A percentile compares a stretch with the other conserved stretches of the same genome.
Conservation (phyloP, 2,329 filamentous ascomycete genomes). For the Aureobasidium sp. region DNA sequence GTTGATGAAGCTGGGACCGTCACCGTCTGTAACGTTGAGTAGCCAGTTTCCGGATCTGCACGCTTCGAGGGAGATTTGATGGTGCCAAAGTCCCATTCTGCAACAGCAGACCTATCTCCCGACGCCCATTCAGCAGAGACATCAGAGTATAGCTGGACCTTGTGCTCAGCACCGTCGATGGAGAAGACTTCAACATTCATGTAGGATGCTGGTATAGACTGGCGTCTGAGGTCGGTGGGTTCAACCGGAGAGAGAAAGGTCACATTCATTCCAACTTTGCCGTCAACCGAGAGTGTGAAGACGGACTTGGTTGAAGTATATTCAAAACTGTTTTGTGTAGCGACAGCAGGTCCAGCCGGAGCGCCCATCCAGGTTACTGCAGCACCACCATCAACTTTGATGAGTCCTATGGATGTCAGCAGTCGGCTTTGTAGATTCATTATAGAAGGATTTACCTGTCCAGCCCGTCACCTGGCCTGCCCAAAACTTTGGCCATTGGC, state of each 20-base stretch:
- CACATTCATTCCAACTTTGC: conserved; percentile 54
- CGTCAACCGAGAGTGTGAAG: conserved; percentile 57
- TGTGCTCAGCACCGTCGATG: conserved; percentile 52
- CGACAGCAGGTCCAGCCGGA: conserved; percentile 38
- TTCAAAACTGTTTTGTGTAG: conserved; percentile 53
- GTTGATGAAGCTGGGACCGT: neutral
- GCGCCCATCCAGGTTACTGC: conserved; percentile 61
- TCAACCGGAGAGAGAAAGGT: conserved; percentile 65
- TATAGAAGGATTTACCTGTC: conserved; percentile 15
- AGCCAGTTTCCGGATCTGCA: neutral
- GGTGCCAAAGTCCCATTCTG: conserved; percentile 53
- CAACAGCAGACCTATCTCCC: conserved; percentile 46
- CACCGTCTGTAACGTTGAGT: neutral
- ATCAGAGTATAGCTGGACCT: conserved; percentile 64
- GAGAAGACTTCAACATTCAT: conserved; percentile 55
- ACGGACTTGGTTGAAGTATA: conserved; percentile 66
- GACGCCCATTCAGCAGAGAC: conserved; percentile 66
- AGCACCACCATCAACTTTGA: conserved; percentile 54
- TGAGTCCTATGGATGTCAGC: conserved; percentile 42
- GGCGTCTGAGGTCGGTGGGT: conserved; percentile 54
- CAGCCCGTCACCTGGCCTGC: conserved; percentile 22
- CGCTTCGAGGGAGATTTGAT: neutral
- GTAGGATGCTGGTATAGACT: conserved; percentile 64
- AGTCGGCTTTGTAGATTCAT: too few relatives aligned
- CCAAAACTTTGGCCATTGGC: conserved; percentile 62